Percentiles rank a stretch among this genome's conserved stretches.
phyloP scores from a whole-genome alignment of 2,329 filamentous ascomycete genomes.

The Diaporthe vaccinii region DNA sequence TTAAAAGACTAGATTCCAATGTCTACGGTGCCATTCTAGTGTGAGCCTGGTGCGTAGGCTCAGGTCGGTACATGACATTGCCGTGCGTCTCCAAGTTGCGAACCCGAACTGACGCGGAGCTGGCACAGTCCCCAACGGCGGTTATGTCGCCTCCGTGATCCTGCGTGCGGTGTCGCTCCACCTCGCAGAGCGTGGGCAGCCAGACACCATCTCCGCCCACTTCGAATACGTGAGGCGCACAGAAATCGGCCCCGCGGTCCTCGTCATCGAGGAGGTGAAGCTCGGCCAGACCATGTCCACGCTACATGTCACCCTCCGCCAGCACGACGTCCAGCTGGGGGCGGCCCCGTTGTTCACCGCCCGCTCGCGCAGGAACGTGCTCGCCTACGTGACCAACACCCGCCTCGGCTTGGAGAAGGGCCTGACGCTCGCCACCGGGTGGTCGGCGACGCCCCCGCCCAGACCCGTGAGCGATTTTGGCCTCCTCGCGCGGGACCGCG shows the following conservation, averaged over 20 bases:
- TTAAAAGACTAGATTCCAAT: background rate
- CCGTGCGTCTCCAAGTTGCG: background rate
- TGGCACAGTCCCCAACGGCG: background rate
- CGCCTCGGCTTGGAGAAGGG: background rate
- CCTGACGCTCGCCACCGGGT: constrained; percentile 18
- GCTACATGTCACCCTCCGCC: background rate
- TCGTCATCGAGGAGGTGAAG: background rate
- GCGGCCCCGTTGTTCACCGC: background rate
- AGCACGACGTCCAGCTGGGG: background rate
- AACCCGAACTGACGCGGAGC: background rate
- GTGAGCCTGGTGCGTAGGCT: background rate
- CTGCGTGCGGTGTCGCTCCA: background rate
- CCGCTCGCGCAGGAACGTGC: constrained; percentile 7
- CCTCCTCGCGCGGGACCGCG: background rate
- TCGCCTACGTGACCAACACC: constrained; percentile 15
- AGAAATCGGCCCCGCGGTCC: background rate
- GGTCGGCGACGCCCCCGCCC: background rate
- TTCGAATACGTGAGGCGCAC: background rate
- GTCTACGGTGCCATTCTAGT: background rate
- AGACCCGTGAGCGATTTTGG: background rate
- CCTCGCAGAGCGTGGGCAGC: background rate
- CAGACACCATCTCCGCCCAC: background rate
- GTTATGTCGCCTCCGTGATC: background rate
- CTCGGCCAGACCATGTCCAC: background rate
- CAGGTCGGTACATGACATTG: background rate